These are phyloP conservation scores for Butyriboletus loyo DNA, from an alignment of 768 basidiomycete species.

Conservation along the genomic window DNA sequence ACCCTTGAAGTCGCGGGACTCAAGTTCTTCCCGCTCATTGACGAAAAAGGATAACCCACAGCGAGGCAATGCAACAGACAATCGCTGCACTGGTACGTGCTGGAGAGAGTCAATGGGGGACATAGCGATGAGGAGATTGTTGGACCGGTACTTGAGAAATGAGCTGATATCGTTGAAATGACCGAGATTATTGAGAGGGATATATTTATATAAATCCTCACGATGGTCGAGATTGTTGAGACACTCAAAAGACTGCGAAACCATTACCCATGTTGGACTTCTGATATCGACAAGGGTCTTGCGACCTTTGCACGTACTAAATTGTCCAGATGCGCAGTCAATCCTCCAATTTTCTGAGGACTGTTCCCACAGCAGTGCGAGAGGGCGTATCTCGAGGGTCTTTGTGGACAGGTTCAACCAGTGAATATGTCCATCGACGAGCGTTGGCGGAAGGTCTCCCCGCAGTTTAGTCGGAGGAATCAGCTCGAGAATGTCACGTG, in stretches of 20 bases:
- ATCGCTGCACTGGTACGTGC: neutral
- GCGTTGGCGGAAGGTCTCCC: conserved; percentile 17
- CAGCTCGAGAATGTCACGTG: conserved; percentile 9
- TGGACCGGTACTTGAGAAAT: too few species aligned
- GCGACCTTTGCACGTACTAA: neutral
- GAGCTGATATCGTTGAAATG: too few species aligned
- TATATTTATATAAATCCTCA: too few species aligned
- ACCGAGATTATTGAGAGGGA: too few species aligned
- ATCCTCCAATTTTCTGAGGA: conserved; percentile 23
- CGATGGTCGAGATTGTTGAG: neutral
- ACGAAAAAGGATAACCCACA: conserved; percentile 38
- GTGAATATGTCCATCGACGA: conserved; percentile 14
- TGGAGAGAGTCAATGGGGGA: neutral
- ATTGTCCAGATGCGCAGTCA: neutral
- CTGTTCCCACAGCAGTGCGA: conserved; percentile 13
- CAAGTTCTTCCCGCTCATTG: conserved; percentile 24
- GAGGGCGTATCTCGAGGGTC: conserved; percentile 24
- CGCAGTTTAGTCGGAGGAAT: conserved; percentile 12
- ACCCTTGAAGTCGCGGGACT: conserved; percentile 37
- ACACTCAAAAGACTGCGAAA: conserved; percentile 4
- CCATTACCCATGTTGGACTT: conserved; percentile 19
- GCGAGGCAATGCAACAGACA: conserved; percentile 32
- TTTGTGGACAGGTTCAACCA: conserved; percentile 21
- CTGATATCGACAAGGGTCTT: conserved; percentile 19
- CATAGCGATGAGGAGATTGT: conserved; percentile 14